These are phyloP conservation scores for Xylaria sp. DNA, from an alignment of 2,329 filamentous ascomycete species.

Conservation along the genomic window DNA sequence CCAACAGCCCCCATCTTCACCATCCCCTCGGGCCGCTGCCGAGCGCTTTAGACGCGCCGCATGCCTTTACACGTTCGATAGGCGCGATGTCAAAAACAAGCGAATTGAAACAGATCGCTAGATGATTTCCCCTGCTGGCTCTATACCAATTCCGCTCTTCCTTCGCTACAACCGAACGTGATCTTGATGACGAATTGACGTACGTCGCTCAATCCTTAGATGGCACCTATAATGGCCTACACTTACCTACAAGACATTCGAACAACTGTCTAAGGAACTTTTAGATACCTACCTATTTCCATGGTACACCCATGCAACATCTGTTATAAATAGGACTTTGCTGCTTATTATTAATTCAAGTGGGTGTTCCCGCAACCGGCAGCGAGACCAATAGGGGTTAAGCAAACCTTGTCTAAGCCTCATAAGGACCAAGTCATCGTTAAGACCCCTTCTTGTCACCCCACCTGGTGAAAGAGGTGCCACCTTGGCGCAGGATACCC, in stretches of 20 bases:
- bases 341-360: conserved; percentile 29
- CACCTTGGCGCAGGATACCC: conserved; percentile 28
- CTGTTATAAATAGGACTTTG: conserved; percentile 38
- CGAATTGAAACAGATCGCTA: conserved; percentile 23
- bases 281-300: conserved; percentile 20
- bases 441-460: conserved; percentile 26
- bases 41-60: conserved; percentile 36
- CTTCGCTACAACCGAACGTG: conserved; percentile 6
- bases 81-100: conserved; percentile 30
- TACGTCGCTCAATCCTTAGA: conserved; percentile 23
- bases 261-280: not conserved
- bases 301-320: conserved; percentile 20
- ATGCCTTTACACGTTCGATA: conserved; percentile 34
- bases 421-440: conserved; percentile 18
- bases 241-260: conserved; percentile 12
- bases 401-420: conserved; percentile 35
- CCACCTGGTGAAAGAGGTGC: conserved; percentile 24
- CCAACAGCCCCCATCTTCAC: conserved; percentile 35
- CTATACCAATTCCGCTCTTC: conserved; percentile 18
- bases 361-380: conserved; percentile 29
- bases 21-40: conserved; percentile 36
- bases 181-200: conserved; percentile 5
- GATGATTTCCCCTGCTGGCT: conserved; percentile 30
- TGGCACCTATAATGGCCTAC: conserved; percentile 12
- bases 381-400: conserved; percentile 28